Evolutionary conservation across 306 rosid species (phyloP).

Genomic region (Pterocarpus santalinus): DNA sequence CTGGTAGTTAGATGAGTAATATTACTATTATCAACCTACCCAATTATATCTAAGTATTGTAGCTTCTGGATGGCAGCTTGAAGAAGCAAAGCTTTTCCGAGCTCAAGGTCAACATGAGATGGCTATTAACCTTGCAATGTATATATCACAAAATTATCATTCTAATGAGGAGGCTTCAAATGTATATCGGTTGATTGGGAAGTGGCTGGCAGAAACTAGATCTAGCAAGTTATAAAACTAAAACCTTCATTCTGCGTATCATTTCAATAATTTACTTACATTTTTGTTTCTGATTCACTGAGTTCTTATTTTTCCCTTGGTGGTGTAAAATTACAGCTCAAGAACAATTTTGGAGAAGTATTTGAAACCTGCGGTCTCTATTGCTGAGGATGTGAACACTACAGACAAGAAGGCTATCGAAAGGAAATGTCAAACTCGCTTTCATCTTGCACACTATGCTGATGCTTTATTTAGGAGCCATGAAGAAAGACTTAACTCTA

Average conservation of each 20-base stretch:
- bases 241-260: slow-evolving; percentile 19
- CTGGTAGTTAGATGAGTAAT: slow-evolving; percentile 12
- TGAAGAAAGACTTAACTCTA: slow-evolving; percentile 88
- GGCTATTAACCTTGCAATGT: slow-evolving; percentile 93
- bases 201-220: slow-evolving; percentile 99
- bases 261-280: slow-evolving; percentile 6
- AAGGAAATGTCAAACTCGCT: slow-evolving; percentile 77
- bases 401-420: slow-evolving; percentile 61
- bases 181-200: slow-evolving; percentile 89
- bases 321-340: slow-evolving; percentile 70
- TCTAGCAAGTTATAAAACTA: slow-evolving; percentile 82
- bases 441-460: slow-evolving; percentile 95
- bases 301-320: slow-evolving; percentile 27
- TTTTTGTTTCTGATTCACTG: slow-evolving; percentile 19
- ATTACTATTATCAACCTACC: slow-evolving; percentile 13
- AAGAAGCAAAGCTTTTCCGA: slow-evolving; percentile 97
- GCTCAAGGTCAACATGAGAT: slow-evolving; percentile 89
- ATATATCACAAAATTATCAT: slow-evolving; percentile 61
- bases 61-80: slow-evolving; percentile 69
- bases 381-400: slow-evolving; percentile 71
- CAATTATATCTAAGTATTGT: slow-evolving; percentile 14
- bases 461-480: slow-evolving; percentile 90
- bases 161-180: slow-evolving; percentile 80
- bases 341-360: slow-evolving; percentile 95
- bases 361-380: slow-evolving; percentile 88